Conservation (phyloP, 306 rosid species). For the Castanopsis chinensis region DNA sequence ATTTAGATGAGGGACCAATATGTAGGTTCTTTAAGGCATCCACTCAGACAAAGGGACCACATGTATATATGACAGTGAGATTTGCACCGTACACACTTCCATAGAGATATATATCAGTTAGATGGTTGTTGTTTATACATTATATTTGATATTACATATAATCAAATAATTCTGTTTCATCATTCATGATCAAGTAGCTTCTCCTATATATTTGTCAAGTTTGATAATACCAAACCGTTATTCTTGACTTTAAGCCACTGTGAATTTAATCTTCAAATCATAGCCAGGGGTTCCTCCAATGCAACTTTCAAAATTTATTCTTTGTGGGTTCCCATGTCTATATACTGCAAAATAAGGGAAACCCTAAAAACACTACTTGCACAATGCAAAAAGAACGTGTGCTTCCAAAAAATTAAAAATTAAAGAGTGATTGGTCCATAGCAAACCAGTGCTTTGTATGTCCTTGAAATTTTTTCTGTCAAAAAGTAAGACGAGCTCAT, state of each 20-base stretch:
- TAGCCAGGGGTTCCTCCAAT: neutral
- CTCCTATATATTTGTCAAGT: neutral
- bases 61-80: slow-evolving; percentile 48
- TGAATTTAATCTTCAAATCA: no score
- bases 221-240: neutral
- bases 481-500: no score
- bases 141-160: neutral
- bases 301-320: neutral
- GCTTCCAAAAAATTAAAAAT: no score
- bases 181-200: neutral
- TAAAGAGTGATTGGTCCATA: no score
- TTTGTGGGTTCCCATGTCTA: neutral
- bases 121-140: neutral
- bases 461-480: no score
- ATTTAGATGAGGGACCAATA: slow-evolving; percentile 75
- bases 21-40: slow-evolving; percentile 67
- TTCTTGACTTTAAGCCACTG: neutral
- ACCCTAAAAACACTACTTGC: no score
- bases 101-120: neutral
- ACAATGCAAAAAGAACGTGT: no score
- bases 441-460: no score
- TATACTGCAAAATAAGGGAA: neutral
- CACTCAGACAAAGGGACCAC: slow-evolving; percentile 60
- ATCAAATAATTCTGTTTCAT: neutral
- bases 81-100: slow-evolving; percentile 39